phyloP scores from a whole-genome alignment of 768 basidiomycete species.

The Stropharia rugosoannulata region DNA sequence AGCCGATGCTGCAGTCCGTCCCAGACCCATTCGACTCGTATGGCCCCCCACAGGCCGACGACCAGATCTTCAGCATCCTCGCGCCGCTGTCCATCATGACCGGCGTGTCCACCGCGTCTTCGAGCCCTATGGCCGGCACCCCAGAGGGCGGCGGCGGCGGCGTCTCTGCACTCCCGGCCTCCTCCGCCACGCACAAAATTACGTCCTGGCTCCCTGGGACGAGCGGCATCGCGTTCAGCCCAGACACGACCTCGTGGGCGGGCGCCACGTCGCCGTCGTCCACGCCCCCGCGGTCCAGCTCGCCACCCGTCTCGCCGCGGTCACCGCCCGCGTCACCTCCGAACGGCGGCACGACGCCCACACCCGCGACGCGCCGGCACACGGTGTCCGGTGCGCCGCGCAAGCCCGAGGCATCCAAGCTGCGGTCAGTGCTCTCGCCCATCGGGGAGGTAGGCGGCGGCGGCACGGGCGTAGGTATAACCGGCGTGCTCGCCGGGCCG shows the following conservation, averaged over 20 bases:
- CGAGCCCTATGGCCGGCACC: slow-evolving; percentile 56
- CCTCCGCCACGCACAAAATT: slow-evolving; percentile 26
- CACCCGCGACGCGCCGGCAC: slow-evolving; percentile 38
- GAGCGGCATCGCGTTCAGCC: slow-evolving; percentile 43
- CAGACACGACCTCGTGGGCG: slow-evolving; percentile 59
- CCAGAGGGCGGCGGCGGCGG: slow-evolving; percentile 37
- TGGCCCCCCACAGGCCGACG: slow-evolving; percentile 82
- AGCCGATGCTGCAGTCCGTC: slow-evolving; percentile 85
- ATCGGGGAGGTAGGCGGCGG: slow-evolving; percentile 59
- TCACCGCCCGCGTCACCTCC: slow-evolving; percentile 50
- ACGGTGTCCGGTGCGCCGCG: slow-evolving; percentile 48
- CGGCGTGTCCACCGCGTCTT: slow-evolving; percentile 47
- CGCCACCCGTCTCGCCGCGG: slow-evolving; percentile 39
- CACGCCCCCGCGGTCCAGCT: slow-evolving; percentile 49
- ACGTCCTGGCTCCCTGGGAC: slow-evolving; percentile 49
- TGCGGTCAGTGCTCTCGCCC: slow-evolving; percentile 69
- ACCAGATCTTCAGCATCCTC: slow-evolving; percentile 91
- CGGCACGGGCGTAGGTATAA: slow-evolving; percentile 12
- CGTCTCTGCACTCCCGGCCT: slow-evolving; percentile 20
- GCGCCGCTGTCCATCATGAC: slow-evolving; percentile 82
- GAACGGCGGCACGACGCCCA: slow-evolving; percentile 23
- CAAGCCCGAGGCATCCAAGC: slow-evolving; percentile 59
- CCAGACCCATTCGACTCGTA: slow-evolving; percentile 95
- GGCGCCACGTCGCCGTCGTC: slow-evolving; percentile 38
- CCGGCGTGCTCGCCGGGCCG: not conserved